phyloP scores from a whole-genome alignment of 2,329 filamentous ascomycete genomes.

The Blumeriella jaapii region DNA sequence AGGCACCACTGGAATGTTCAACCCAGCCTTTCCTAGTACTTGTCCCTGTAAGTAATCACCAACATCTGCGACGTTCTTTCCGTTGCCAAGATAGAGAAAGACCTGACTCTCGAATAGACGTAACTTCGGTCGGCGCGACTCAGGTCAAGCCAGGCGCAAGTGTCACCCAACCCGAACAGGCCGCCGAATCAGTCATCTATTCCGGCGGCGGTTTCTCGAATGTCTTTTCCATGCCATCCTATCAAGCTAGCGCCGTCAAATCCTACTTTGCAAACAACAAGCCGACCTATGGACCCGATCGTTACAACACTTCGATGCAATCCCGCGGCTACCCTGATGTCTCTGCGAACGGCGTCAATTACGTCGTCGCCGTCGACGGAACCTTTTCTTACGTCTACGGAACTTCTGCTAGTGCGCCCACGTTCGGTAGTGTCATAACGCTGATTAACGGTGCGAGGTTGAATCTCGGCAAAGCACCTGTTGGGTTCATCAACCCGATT shows the following conservation, averaged over 20 bases:
- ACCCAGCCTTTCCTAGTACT: conserved; percentile 48
- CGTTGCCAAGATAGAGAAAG: background rate
- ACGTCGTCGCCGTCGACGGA: conserved; percentile 32
- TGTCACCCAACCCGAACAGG: conserved; percentile 30
- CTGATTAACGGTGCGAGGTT: conserved; percentile 33
- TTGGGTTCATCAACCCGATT: conserved; percentile 34
- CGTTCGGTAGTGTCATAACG: conserved; percentile 31
- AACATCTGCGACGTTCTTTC: background rate
- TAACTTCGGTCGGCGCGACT: conserved; percentile 52
- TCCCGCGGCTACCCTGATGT: conserved; percentile 29
- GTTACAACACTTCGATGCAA: conserved; percentile 35
- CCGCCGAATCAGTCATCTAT: conserved; percentile 53
- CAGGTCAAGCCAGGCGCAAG: conserved; percentile 30
- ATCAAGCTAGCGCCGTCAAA: conserved; percentile 30
- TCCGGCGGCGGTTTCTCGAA: conserved; percentile 62
- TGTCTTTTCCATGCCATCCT: conserved; percentile 35
- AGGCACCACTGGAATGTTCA: conserved; percentile 17
- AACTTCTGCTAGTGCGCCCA: conserved; percentile 35
- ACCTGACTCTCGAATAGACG: conserved; percentile 24
- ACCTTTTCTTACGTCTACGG: conserved; percentile 34
- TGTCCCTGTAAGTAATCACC: conserved; percentile 39
- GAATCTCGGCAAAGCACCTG: conserved; percentile 28
- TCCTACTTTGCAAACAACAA: conserved; percentile 17
- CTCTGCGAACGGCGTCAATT: conserved; percentile 32
- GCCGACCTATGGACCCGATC: conserved; percentile 27